Evolutionary conservation across 1,139 yeast species (phyloP).

Genomic region (Lizanozyma gosingica): DNA sequence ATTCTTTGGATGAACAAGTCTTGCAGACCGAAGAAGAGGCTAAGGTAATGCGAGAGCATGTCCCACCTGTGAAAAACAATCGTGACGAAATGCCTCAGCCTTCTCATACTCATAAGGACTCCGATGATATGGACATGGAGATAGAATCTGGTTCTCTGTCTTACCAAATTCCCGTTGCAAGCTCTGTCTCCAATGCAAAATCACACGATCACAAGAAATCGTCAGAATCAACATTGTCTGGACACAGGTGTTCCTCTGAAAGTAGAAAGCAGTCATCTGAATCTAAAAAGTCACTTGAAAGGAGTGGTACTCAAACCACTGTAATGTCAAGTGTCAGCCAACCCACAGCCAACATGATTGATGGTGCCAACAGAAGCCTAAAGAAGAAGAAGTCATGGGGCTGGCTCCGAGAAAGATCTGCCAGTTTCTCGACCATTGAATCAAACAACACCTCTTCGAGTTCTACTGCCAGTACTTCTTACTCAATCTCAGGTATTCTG

Average conservation of each 20-base stretch:
- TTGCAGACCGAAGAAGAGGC: neutral
- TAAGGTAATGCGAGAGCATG: neutral
- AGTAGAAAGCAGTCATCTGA: neutral
- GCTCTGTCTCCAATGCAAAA: neutral
- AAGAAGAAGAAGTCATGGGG: conserved; percentile 34
- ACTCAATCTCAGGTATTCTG: neutral
- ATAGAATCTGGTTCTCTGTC: neutral
- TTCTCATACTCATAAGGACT: neutral
- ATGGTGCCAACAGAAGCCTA: conserved; percentile 12
- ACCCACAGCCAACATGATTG: conserved; percentile 5
- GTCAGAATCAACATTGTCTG: neutral
- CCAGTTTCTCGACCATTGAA: conserved; percentile 22
- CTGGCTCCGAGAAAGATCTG: conserved; percentile 27
- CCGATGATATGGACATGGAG: neutral
- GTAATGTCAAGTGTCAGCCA: neutral
- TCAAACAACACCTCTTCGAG: conserved; percentile 6
- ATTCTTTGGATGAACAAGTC: neutral
- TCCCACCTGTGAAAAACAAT: neutral
- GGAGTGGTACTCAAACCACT: neutral
- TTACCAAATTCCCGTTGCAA: neutral
- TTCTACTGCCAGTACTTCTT: neutral
- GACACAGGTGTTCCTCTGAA: neutral
- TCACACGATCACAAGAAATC: neutral
- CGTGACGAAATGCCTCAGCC: neutral
- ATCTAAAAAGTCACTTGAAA: neutral